phyloP scores from a whole-genome alignment of 805 yeast species.

The Monosporozyma aerobia region DNA sequence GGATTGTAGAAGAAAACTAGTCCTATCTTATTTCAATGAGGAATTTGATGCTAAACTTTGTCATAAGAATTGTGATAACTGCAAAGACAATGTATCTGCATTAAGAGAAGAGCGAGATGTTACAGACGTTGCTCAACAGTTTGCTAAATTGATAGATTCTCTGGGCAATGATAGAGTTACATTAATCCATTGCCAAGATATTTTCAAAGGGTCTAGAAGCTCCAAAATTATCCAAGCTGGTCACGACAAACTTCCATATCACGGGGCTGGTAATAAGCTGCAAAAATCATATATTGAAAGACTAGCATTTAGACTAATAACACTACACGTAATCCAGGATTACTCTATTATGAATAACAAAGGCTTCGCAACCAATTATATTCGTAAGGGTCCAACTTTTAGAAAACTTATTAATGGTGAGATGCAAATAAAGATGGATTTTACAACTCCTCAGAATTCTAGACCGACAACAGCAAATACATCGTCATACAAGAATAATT shows the following conservation, averaged over 20 bases:
- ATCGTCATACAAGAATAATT: not conserved
- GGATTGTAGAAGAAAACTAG: constrained; percentile 87
- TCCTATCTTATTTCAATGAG: constrained; percentile 86
- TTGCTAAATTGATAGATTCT: constrained; percentile 48
- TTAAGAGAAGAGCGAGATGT: constrained; percentile 54
- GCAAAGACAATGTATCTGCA: constrained; percentile 40
- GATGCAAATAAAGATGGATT: constrained; percentile 42
- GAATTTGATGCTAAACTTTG: constrained; percentile 61
- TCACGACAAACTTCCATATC: constrained; percentile 47
- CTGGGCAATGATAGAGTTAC: constrained; percentile 61
- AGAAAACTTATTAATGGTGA: constrained; percentile 36
- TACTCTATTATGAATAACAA: constrained; percentile 61
- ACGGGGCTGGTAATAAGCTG: constrained; percentile 61
- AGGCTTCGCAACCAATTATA: constrained; percentile 78
- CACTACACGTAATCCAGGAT: constrained; percentile 58
- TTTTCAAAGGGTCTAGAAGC: constrained; percentile 63
- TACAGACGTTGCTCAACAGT: constrained; percentile 51
- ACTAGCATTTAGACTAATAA: constrained; percentile 66
- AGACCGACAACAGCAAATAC: constrained; percentile 12
- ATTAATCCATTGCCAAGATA: constrained; percentile 71
- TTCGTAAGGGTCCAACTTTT: constrained; percentile 51
- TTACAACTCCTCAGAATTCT: constrained; percentile 27
- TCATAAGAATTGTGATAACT: constrained; percentile 75
- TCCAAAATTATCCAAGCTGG: constrained; percentile 56
- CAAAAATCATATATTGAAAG: constrained; percentile 69